Evolutionary conservation across 257 asterid species (phyloP).

Genomic region (Prunella vulgaris): DNA sequence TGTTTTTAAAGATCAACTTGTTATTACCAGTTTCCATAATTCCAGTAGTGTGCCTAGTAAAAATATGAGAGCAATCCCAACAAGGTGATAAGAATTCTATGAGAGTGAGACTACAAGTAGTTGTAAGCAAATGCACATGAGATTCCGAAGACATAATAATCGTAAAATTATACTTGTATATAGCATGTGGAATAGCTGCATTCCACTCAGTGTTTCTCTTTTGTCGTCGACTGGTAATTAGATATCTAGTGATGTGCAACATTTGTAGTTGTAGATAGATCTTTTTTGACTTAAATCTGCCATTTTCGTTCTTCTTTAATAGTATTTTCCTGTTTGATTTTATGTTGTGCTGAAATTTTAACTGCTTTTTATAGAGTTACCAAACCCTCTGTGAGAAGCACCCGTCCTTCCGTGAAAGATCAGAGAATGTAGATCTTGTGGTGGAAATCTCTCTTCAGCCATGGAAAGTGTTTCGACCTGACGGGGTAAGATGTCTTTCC

Average conservation of each 20-base stretch:
- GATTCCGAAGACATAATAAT: neutral
- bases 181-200: neutral
- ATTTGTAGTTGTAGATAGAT: neutral
- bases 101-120: neutral
- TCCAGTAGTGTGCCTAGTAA: neutral
- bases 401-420: constrained; percentile 95
- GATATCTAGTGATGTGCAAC: neutral
- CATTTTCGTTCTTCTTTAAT: neutral
- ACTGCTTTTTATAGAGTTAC: constrained; percentile 66
- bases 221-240: neutral
- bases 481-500: constrained; percentile 64
- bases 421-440: constrained; percentile 97
- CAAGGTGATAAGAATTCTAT: neutral
- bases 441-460: constrained; percentile 99
- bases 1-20: neutral
- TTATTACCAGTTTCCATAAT: neutral
- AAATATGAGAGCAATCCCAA: neutral
- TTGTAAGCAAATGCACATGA: neutral
- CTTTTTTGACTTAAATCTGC: neutral
- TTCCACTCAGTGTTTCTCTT: no score
- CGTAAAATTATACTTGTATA: neutral
- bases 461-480: constrained; percentile 91
- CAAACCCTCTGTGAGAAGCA: constrained; percentile 91
- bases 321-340: neutral
- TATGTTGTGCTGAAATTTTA: constrained; percentile 21